These are phyloP conservation scores for Tarenaya hassleriana DNA, from an alignment of 345 rosid species.

Conservation along the genomic window DNA sequence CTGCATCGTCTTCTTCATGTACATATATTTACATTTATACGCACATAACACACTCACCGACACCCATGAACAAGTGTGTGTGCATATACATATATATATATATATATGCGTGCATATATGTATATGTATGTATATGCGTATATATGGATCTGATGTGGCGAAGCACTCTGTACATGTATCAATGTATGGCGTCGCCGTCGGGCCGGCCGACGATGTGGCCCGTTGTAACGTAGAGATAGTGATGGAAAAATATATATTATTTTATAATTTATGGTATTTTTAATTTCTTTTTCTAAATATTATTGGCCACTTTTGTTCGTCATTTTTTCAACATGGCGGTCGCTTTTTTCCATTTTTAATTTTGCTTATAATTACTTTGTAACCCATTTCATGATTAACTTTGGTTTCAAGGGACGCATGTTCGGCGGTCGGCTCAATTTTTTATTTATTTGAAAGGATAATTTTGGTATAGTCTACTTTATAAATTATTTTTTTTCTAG, in stretches of 20 bases:
- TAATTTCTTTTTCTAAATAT: too few species aligned
- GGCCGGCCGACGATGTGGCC: conserved; percentile 1
- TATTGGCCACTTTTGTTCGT: too few species aligned
- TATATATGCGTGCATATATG: conserved; percentile 4
- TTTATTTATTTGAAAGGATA: too few species aligned
- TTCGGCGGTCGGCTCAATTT: background rate
- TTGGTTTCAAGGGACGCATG: conserved; percentile 14
- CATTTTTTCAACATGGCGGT: too few species aligned
- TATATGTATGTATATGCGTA: background rate
- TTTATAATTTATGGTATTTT: too few species aligned
- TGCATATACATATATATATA: conserved; percentile 25
- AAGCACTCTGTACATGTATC: conserved; percentile 19
- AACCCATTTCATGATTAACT: background rate
- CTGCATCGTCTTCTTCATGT: too few species aligned
- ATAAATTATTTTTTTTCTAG: too few species aligned
- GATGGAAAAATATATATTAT: too few species aligned
- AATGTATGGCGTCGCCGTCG: too few species aligned
- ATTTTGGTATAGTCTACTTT: too few species aligned
- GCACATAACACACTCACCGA: background rate
- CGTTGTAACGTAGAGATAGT: background rate
- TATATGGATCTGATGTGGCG: conserved; percentile 1
- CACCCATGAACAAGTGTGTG: background rate
- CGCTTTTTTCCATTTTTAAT: background rate
- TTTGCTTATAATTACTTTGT: background rate
- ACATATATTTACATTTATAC: background rate